These are phyloP conservation scores for Cajanus cajan DNA, from an alignment of 306 rosid genomes.

Conservation along the genomic window DNA sequence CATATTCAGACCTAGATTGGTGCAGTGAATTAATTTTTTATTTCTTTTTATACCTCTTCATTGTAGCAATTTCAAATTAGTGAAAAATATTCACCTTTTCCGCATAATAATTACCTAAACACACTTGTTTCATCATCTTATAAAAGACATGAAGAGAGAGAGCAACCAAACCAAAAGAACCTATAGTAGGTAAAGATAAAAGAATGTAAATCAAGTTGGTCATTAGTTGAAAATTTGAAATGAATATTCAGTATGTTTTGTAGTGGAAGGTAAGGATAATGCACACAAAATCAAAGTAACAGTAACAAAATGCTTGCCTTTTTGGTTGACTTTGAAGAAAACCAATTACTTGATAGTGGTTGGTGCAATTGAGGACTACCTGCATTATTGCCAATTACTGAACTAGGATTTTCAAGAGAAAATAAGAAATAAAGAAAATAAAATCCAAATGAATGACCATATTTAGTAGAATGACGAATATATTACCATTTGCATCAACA, in stretches of 20 bases:
- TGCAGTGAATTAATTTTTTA: too few species aligned
- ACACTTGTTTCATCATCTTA: neutral
- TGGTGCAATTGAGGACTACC: slow-evolving; percentile 51
- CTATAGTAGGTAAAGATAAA: neutral
- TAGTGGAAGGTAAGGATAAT: slow-evolving; percentile 18
- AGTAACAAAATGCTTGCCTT: slow-evolving; percentile 42
- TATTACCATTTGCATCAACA: slow-evolving; percentile 54
- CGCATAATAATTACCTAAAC: neutral
- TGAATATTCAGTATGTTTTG: slow-evolving; percentile 10
- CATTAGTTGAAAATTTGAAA: slow-evolving; percentile 17
- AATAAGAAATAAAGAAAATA: slow-evolving; percentile 2
- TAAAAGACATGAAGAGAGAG: neutral
- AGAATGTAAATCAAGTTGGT: slow-evolving; percentile 14
- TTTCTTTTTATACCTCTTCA: too few species aligned
- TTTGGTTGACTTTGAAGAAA: slow-evolving; percentile 74
- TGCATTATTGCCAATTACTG: slow-evolving; percentile 43
- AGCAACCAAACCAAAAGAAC: neutral
- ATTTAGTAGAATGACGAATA: slow-evolving; percentile 25
- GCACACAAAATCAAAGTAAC: neutral
- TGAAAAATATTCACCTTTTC: too few species aligned
- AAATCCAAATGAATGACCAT: neutral
- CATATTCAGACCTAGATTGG: too few species aligned
- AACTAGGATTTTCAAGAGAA: slow-evolving; percentile 1
- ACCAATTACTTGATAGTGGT: slow-evolving; percentile 68
- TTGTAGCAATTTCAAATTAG: too few species aligned